Conservation (phyloP, 176 grass and related monocot genomes). For the Zizania latifolia region DNA sequence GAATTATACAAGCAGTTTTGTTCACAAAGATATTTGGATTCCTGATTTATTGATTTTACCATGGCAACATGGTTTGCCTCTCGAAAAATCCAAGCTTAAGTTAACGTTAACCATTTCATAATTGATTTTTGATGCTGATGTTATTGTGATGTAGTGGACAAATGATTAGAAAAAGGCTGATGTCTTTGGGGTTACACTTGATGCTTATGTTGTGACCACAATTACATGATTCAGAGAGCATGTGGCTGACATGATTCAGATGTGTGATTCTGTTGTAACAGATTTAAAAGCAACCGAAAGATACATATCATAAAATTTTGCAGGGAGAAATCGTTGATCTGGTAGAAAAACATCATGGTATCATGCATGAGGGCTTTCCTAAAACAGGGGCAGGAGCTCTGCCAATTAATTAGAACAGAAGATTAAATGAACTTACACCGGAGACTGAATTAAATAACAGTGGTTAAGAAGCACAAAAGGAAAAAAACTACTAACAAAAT, state of each 20-base stretch:
- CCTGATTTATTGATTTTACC: neutral
- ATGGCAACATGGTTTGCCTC: neutral
- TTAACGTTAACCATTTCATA: slow-evolving; percentile 1
- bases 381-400: neutral
- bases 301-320: neutral
- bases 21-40: neutral
- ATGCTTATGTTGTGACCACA: neutral
- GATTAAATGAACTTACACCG: neutral
- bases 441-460: neutral
- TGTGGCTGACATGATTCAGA: neutral
- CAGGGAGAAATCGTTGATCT: neutral
- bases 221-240: neutral
- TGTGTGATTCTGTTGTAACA: neutral
- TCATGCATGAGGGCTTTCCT: neutral
- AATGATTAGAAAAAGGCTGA: neutral
- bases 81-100: neutral
- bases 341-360: neutral
- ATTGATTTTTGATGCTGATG: neutral
- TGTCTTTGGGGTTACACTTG: neutral
- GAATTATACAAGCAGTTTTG: neutral
- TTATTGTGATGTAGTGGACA: neutral
- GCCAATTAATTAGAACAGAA: neutral
- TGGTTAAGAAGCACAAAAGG: neutral
- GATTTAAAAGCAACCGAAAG: neutral
- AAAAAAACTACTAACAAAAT: neutral